Conservation (phyloP, 352 stramenopile genomes). For the Phytophthora palmivora region DNA sequence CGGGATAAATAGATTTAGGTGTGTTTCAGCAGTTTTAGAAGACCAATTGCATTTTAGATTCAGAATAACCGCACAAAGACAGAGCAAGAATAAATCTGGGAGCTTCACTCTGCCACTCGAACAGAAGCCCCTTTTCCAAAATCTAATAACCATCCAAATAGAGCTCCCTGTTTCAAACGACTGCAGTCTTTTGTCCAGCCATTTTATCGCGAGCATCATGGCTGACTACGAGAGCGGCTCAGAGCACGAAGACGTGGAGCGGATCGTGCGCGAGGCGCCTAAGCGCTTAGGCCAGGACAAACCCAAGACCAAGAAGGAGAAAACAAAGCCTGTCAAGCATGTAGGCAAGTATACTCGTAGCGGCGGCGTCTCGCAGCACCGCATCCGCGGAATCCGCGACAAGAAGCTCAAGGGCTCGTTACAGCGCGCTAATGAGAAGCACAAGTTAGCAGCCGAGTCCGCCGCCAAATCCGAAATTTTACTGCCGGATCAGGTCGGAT, state of each 20-base stretch:
- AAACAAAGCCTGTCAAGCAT: conserved; percentile 52
- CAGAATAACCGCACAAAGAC: no score
- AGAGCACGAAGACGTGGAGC: conserved; percentile 67
- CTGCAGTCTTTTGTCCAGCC: conserved; percentile 26
- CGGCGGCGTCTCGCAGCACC: conserved; percentile 58
- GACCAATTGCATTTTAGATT: no score
- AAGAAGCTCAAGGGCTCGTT: conserved; percentile 90
- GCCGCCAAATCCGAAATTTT: conserved; percentile 93
- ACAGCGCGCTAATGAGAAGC: conserved; percentile 75
- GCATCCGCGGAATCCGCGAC: conserved; percentile 82
- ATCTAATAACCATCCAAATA: background rate
- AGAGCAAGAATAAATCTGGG: no score
- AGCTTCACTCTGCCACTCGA: no score
- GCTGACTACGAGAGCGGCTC: conserved; percentile 56
- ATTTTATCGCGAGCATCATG: conserved; percentile 26
- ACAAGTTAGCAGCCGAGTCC: conserved; percentile 82
- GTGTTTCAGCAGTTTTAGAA: no score
- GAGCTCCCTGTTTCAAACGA: conserved; percentile 12
- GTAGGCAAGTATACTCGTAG: conserved; percentile 79
- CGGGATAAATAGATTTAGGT: no score
- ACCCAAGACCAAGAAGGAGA: conserved; percentile 21
- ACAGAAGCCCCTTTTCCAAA: no score
- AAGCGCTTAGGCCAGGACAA: conserved; percentile 62
- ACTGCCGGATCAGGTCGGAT: conserved; percentile 83
- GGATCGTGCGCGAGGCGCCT: conserved; percentile 59